Conservation (phyloP, 768 basidiomycete species). For the Leccinum arenicola region DNA sequence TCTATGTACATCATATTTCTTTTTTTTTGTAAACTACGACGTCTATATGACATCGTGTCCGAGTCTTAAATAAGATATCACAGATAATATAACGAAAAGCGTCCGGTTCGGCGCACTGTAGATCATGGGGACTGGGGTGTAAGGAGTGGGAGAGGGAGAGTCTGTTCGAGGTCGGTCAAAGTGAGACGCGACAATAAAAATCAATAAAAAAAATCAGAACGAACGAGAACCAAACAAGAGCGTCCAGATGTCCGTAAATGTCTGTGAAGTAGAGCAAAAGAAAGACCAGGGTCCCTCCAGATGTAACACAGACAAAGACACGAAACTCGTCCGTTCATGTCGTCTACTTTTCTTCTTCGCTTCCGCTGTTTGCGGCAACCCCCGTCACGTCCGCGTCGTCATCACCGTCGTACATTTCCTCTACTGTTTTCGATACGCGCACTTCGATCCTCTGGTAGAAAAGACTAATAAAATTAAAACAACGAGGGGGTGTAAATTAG, state of each 20-base stretch:
- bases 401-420: conserved; percentile 12
- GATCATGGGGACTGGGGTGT: background rate
- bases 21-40: background rate
- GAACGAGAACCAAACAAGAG: background rate
- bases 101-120: background rate
- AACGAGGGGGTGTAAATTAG: background rate
- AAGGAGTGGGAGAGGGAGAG: background rate
- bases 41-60: conserved; percentile 10
- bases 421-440: conserved; percentile 15
- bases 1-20: background rate
- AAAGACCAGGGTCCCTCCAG: background rate
- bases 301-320: background rate
- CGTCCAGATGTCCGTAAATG: background rate
- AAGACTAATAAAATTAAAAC: background rate
- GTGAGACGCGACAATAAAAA: background rate
- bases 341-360: conserved; percentile 20
- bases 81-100: background rate
- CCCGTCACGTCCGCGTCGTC: background rate
- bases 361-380: background rate
- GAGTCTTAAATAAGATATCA: background rate
- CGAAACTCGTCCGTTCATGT: conserved; percentile 1
- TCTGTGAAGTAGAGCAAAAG: background rate
- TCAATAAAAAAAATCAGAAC: background rate
- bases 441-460: conserved; percentile 11
- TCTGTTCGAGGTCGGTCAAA: background rate